Conservation (phyloP, 2,329 filamentous ascomycete species). For the Diplocarpon mali region DNA sequence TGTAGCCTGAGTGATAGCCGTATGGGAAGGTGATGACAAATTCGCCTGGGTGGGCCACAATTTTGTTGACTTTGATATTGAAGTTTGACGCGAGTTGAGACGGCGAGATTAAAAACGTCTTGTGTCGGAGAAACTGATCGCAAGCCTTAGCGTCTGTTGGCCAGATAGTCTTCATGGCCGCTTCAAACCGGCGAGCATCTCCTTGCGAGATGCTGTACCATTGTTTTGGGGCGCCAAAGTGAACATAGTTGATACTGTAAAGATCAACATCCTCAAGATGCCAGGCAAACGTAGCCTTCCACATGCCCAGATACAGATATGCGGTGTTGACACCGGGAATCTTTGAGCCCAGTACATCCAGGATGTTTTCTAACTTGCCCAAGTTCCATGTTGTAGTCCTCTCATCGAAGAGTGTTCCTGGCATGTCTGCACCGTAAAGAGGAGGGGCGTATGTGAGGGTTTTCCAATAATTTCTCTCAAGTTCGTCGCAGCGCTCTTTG, state of each 20-base stretch:
- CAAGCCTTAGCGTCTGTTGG: constrained; percentile 91
- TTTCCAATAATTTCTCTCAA: constrained; percentile 95
- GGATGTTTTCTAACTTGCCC: constrained; percentile 82
- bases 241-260: constrained; percentile 99
- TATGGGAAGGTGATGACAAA: constrained; percentile 99
- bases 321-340: constrained; percentile 97
- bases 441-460: constrained; percentile 90
- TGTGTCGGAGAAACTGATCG: constrained; percentile 91
- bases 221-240: constrained; percentile 96
- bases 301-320: constrained; percentile 97
- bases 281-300: constrained; percentile 99
- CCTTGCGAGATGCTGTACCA: constrained; percentile 99
- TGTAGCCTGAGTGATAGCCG: constrained; percentile 96
- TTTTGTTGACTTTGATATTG: constrained; percentile 91
- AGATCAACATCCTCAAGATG: constrained; percentile 97
- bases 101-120: constrained; percentile 93
- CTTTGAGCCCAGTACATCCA: constrained; percentile 89
- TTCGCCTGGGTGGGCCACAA: constrained; percentile 91
- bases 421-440: constrained; percentile 93
- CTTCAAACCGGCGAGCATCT: constrained; percentile 85
- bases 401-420: constrained; percentile 88
- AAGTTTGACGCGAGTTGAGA: constrained; percentile 77
- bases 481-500: constrained; percentile 80
- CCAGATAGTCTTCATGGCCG: constrained; percentile 93
- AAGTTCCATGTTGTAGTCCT: constrained; percentile 81